Evolutionary conservation across 345 rosid species (phyloP).

Genomic region (Clarkia xantiana): DNA sequence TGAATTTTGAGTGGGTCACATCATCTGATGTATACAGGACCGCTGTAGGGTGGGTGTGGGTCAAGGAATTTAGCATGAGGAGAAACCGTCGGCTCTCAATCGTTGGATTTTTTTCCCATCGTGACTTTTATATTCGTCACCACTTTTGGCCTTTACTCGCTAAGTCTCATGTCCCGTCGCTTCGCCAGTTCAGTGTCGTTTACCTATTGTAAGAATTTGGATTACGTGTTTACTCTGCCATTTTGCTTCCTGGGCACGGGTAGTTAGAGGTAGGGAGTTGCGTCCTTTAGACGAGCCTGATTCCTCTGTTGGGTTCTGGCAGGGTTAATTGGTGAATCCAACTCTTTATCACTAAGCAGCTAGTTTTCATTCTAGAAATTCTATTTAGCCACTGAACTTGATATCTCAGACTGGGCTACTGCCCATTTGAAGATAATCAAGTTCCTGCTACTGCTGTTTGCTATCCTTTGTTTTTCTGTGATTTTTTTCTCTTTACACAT

Average conservation of each 20-base stretch:
- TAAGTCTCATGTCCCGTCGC: constrained; percentile 9
- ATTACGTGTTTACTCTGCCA: not conserved
- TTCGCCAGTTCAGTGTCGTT: constrained; percentile 1
- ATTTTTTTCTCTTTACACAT: too few species aligned
- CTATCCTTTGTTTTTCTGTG: too few species aligned
- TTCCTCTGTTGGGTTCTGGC: not conserved
- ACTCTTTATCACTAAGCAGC: too few species aligned
- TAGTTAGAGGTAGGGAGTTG: not conserved
- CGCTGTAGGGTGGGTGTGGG: constrained; percentile 32
- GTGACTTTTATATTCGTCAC: constrained; percentile 2
- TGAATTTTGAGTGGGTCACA: constrained; percentile 90
- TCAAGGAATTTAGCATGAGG: constrained; percentile 33
- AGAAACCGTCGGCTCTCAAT: constrained; percentile 25
- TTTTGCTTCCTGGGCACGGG: not conserved
- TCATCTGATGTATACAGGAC: constrained; percentile 62
- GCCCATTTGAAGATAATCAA: too few species aligned
- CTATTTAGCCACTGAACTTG: too few species aligned
- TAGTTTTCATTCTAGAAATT: too few species aligned
- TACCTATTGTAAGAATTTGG: not conserved
- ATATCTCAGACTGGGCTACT: too few species aligned
- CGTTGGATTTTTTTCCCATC: not conserved
- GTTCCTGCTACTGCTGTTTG: too few species aligned
- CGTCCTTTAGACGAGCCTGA: constrained; percentile 1
- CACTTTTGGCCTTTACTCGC: not conserved
- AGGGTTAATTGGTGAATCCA: not conserved